A percentile compares a stretch with the other conserved stretches of the same genome.
phyloP scores from a whole-genome alignment of 192 early-diverging fungal species.

The Spizellomyces sp. region DNA sequence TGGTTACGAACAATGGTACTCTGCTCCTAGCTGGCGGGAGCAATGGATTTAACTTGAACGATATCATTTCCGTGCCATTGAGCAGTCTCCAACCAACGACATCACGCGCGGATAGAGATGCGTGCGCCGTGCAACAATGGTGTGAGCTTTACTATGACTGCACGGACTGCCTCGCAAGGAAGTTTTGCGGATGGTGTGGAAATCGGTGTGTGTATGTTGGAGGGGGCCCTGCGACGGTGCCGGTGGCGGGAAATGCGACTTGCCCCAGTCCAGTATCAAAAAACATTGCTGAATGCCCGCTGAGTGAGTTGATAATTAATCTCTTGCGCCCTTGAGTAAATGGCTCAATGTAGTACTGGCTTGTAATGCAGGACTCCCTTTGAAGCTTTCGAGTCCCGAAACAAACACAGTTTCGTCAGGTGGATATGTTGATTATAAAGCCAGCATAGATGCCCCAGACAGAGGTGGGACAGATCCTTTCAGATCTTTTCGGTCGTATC shows the following conservation, averaged over 20 bases:
- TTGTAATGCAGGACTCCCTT: neutral
- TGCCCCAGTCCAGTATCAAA: neutral
- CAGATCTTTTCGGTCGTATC: neutral
- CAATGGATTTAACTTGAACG: slow-evolving; percentile 27
- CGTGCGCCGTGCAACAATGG: slow-evolving; percentile 15
- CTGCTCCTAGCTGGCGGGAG: slow-evolving; percentile 6
- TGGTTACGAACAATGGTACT: neutral
- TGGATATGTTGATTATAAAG: no score
- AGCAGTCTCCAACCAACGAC: neutral
- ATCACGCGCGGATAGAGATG: neutral
- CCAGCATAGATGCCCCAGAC: no score
- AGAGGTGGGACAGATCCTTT: neutral
- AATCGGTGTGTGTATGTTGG: slow-evolving; percentile 19
- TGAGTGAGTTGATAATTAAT: neutral
- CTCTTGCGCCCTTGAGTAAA: neutral
- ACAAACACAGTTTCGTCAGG: no score
- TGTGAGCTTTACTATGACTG: slow-evolving; percentile 27
- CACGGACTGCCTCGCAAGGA: slow-evolving; percentile 26
- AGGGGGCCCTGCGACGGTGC: neutral
- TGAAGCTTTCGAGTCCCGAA: neutral
- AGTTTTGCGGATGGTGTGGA: slow-evolving; percentile 31
- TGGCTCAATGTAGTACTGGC: slow-evolving; percentile 1
- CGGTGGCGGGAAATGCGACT: neutral
- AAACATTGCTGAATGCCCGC: neutral
- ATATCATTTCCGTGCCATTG: slow-evolving; percentile 4